These are phyloP conservation scores for Paxillus involutus DNA, from an alignment of 768 basidiomycete genomes.

Conservation along the genomic window DNA sequence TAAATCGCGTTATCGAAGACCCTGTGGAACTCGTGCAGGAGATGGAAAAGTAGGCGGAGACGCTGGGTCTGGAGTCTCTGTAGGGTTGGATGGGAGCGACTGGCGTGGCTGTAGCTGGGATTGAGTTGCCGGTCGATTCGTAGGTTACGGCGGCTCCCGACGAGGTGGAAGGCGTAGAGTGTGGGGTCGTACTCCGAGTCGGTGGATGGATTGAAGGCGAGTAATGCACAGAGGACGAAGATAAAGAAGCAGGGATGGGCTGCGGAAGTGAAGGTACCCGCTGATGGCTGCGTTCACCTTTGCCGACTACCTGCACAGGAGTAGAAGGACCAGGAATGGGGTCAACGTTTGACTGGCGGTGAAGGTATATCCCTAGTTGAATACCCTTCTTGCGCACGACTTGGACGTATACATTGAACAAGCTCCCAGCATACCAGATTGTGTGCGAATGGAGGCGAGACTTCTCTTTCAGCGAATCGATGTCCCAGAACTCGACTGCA, in stretches of 20 bases:
- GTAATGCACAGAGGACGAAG: conserved; percentile 35
- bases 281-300: conserved; percentile 27
- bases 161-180: conserved; percentile 23
- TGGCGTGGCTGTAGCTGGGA: conserved; percentile 45
- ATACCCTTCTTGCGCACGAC: conserved; percentile 77
- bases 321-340: conserved; percentile 72
- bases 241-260: conserved; percentile 26
- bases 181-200: conserved; percentile 45
- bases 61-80: conserved; percentile 67
- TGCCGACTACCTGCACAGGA: conserved; percentile 37
- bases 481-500: conserved; percentile 88
- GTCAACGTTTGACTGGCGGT: conserved; percentile 81
- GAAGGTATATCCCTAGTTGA: conserved; percentile 87
- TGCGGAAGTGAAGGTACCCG: conserved; percentile 32
- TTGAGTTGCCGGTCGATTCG: conserved; percentile 19
- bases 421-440: conserved; percentile 85
- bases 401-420: conserved; percentile 90
- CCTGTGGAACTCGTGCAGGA: conserved; percentile 81
- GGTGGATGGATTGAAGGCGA: conserved; percentile 47
- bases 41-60: conserved; percentile 83
- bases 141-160: conserved; percentile 19
- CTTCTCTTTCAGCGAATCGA: conserved; percentile 81
- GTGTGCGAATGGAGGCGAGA: conserved; percentile 81
- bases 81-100: conserved; percentile 64
- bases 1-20: conserved; percentile 78